Evolutionary conservation across 2,329 filamentous ascomycete species (phyloP), one percentile per base, ranked within the genome.

Genomic region (Paecilomyces fulvus): DNA sequence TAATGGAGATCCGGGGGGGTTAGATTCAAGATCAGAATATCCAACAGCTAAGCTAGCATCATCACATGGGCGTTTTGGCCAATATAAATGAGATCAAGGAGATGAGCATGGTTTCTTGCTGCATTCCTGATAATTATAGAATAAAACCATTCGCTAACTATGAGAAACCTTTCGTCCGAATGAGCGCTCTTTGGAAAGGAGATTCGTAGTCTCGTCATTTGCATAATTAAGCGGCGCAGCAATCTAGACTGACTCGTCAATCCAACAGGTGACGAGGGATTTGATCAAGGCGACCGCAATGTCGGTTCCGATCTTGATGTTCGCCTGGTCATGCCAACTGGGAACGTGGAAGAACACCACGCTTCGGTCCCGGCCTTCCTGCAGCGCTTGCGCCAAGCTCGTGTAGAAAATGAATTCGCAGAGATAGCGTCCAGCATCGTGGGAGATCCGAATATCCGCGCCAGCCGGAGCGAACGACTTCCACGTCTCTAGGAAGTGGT

Each of bases 391-490:
- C 4, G 86, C 78, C 62, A 90, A 70, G 59, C 84, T 88, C 6
- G 83, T 84, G 71, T 84, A 90, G 70, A 87, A 89, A 62, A 88
- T 90, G 66, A 89, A 92, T 67, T 92, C 88, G 71, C 88, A 92
- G 14, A 91, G 76, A 69, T 87, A 92, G 20, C 80, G 80, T 2
- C 88, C 88, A 0, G 88, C 83, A 61, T 92, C 85, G 49, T 84
- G 80, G 0, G 86, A 90, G 43, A 88, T 75, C 30, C 83, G 79
- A 7, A 79, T 63, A 58, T 78, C 75, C 11, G 66, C 61, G 1
- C 60, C 65, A 28, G 64, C 30, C 6, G 73, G 65, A 3, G 64
- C 63, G 55, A 68, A 64, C 0, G 64, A 60, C 49, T 67, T 66
- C 73, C 73, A 75, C 3, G 61, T 59, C 20, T 64, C 60, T 9